Evolutionary conservation across 768 basidiomycete species (phyloP).

Genomic region (Lentinula lateritia): DNA sequence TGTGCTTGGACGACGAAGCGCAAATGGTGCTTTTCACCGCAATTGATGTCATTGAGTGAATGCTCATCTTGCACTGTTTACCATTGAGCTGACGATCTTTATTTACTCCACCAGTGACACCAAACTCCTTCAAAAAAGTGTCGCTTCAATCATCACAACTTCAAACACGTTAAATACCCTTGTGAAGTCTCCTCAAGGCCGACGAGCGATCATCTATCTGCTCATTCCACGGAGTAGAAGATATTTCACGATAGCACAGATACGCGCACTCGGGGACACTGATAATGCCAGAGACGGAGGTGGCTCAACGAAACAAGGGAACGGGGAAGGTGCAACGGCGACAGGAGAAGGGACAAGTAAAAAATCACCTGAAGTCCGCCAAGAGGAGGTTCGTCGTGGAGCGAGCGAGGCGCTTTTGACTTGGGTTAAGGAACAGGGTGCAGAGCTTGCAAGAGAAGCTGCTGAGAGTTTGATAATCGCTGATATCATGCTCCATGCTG

Average conservation of each 20-base stretch:
- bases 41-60: slow-evolving; percentile 85
- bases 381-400: slow-evolving; percentile 65
- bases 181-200: slow-evolving; percentile 62
- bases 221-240: slow-evolving; percentile 77
- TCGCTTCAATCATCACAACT: slow-evolving; percentile 64
- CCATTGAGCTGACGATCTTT: not conserved
- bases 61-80: slow-evolving; percentile 5
- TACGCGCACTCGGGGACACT: slow-evolving; percentile 65
- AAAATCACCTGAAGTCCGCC: slow-evolving; percentile 59
- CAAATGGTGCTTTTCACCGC: slow-evolving; percentile 88
- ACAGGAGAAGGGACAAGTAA: slow-evolving; percentile 62
- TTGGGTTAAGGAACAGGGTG: slow-evolving; percentile 62
- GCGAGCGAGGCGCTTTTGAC: slow-evolving; percentile 72
- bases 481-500: slow-evolving; percentile 81
- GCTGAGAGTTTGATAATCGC: slow-evolving; percentile 73
- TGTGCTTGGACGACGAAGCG: slow-evolving; percentile 86
- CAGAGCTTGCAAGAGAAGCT: slow-evolving; percentile 61
- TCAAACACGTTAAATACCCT: slow-evolving; percentile 44
- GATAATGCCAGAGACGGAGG: slow-evolving; percentile 42
- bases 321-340: not conserved
- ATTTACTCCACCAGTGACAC: slow-evolving; percentile 58
- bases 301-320: not conserved
- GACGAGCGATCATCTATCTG: slow-evolving; percentile 78
- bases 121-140: slow-evolving; percentile 77
- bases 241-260: slow-evolving; percentile 84